A percentile compares a stretch with the other conserved stretches of the same genome.
phyloP scores from a whole-genome alignment of 2,329 filamentous ascomycete species.

The Botrytis galanthina region DNA sequence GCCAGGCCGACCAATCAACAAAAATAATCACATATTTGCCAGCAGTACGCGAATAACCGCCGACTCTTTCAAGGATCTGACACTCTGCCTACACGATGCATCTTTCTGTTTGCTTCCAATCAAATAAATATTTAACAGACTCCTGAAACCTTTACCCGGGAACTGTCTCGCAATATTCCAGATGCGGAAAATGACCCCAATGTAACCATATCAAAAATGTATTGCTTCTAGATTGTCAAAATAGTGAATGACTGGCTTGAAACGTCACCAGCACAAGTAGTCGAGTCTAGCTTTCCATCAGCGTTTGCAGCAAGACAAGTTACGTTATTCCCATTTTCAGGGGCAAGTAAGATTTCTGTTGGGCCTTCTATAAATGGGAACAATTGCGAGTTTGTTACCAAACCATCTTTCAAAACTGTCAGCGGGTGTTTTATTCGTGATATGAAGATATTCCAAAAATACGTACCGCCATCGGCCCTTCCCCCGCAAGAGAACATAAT shows the following conservation, averaged over 20 bases:
- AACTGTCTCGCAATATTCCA: neutral
- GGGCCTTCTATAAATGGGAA: conserved; percentile 45
- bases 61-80: neutral
- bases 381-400: conserved; percentile 46
- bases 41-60: neutral
- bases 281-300: conserved; percentile 29
- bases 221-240: conserved; percentile 4
- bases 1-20: neutral
- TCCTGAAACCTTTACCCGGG: neutral
- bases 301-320: conserved; percentile 44
- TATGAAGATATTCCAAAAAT: neutral
- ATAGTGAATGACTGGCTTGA: conserved; percentile 29
- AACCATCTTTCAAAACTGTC: conserved; percentile 30
- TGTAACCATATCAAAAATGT: neutral
- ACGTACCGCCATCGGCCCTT: conserved; percentile 49
- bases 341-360: conserved; percentile 45
- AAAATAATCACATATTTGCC: neutral
- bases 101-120: neutral
- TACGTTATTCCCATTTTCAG: conserved; percentile 44
- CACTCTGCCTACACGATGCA: neutral
- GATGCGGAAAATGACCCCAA: neutral
- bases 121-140: neutral
- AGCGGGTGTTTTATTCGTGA: neutral
- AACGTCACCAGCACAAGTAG: conserved; percentile 24
- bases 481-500: conserved; percentile 59